Evolutionary conservation across 1,139 yeast species (phyloP), one percentile per base, ranked within the genome.

Genomic region (Blastobotrys buckinghamii): DNA sequence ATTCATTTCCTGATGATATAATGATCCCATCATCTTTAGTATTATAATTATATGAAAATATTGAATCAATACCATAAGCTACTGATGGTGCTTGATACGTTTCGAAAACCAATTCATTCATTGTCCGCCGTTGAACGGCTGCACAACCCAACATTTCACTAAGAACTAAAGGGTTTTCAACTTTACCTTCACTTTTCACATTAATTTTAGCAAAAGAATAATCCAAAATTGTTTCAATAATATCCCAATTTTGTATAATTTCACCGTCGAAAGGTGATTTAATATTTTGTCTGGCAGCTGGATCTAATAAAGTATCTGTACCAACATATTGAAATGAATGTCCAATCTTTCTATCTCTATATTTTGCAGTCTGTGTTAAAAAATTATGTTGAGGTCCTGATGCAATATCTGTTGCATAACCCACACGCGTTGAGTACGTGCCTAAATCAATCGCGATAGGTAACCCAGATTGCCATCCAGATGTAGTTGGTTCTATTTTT

Each of bases 211-310:
- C 78, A 63, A 92, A 84, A 0, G 92, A 74, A 62, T 89, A 92
- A 63, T 92, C 97, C 49, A 94, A 65, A 49, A 92, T 77, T 49
- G 75, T 77, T 63, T 94, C 98, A 8, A 84, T 77, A 50, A 83
- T 79, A 52, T 94, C 98, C 97, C 98, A 94, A 64, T 90, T 92
- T 27, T 95, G 82, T 34, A 92, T 72, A 57, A 88, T 69, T 2
- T 88, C 78, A 0, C 96, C 96, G 65, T 94, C 98, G 62, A 78
- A 92, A 0, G 97, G 96, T 2, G 86, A 73, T 59, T 79, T 81
- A 42, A 87, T 77, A 44, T 84, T 81, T 26, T 86, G 75, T 54
- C 82, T 77, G 42, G 85, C 76, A 7, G 83, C 70, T 6, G 81
- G 76, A 59, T 90, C 97, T 29, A 86, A 64, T 60, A 75, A 79